Percentiles rank a stretch among this genome's conserved stretches.
These are phyloP conservation scores for Penicillium sp. DNA, from an alignment of 2,329 filamentous ascomycete genomes.

Conservation along the genomic window DNA sequence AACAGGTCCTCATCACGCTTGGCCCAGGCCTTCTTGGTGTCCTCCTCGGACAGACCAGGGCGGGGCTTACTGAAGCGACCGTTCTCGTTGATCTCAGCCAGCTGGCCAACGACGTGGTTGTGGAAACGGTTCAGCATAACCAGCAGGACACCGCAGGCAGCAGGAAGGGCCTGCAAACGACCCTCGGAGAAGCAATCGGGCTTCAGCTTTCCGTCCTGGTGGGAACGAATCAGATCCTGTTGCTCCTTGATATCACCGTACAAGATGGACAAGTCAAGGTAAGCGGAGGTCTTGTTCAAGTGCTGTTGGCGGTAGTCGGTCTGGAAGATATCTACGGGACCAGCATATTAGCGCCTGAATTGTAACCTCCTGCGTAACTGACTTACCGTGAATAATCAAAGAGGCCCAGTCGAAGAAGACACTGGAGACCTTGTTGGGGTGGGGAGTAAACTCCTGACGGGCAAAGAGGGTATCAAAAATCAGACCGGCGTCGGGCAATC, in stretches of 20 bases:
- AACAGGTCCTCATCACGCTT: slow-evolving; percentile 77
- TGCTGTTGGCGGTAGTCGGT: slow-evolving; percentile 62
- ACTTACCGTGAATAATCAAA: slow-evolving; percentile 67
- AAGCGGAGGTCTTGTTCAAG: slow-evolving; percentile 67
- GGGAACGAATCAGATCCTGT: slow-evolving; percentile 57
- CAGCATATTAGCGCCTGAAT: neutral
- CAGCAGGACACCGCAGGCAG: slow-evolving; percentile 68
- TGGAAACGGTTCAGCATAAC: slow-evolving; percentile 78
- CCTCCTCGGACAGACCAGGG: slow-evolving; percentile 51
- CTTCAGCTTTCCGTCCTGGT: slow-evolving; percentile 70
- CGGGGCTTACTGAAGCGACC: slow-evolving; percentile 71
- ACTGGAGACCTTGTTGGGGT: slow-evolving; percentile 71
- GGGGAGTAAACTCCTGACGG: slow-evolving; percentile 47
- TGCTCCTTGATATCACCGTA: slow-evolving; percentile 62
- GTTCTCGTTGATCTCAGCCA: slow-evolving; percentile 83
- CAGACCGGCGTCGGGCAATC: slow-evolving; percentile 64
- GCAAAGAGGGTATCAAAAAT: slow-evolving; percentile 48
- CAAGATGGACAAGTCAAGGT: slow-evolving; percentile 69
- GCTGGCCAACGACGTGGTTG: slow-evolving; percentile 76
- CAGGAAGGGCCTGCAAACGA: slow-evolving; percentile 68
- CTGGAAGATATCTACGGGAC: slow-evolving; percentile 63
- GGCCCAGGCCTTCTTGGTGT: slow-evolving; percentile 54
- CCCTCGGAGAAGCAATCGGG: slow-evolving; percentile 71
- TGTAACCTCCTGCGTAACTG: neutral
- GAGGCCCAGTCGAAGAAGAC: slow-evolving; percentile 72